phyloP scores from a whole-genome alignment of 805 yeast species.

The Metschnikowia koreensis region DNA sequence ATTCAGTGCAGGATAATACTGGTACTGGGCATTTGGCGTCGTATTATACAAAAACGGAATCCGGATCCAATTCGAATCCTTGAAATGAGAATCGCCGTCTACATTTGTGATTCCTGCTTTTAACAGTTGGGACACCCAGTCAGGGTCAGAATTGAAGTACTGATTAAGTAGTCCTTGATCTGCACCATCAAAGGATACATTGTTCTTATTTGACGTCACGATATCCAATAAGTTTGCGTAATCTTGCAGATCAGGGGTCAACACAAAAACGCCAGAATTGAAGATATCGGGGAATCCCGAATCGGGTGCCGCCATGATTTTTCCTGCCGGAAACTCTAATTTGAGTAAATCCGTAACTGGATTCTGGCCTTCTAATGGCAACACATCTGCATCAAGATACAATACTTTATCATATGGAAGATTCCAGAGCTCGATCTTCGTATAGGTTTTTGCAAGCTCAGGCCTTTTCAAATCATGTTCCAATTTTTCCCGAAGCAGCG shows the following conservation, averaged over 20 bases:
- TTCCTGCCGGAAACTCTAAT: constrained; percentile 15
- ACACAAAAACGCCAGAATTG: constrained; percentile 21
- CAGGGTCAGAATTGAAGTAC: constrained; percentile 51
- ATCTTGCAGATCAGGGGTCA: constrained; percentile 17
- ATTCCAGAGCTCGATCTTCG: constrained; percentile 20
- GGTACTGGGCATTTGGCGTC: constrained; percentile 62
- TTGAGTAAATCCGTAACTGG: constrained; percentile 28
- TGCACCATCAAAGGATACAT: constrained; percentile 72
- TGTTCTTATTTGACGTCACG: constrained; percentile 17
- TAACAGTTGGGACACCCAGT: constrained; percentile 32
- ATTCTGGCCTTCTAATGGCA: constrained; percentile 18
- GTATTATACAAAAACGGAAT: constrained; percentile 84
- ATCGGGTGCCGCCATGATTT: constrained; percentile 21
- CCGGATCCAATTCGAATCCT: constrained; percentile 53
- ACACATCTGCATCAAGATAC: constrained; percentile 21
- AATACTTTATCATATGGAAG: constrained; percentile 20
- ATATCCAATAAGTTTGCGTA: constrained; percentile 30
- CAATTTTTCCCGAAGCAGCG: constrained; percentile 27
- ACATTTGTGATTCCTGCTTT: constrained; percentile 4
- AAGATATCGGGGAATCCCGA: constrained; percentile 22
- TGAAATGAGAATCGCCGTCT: neutral
- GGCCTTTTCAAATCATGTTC: constrained; percentile 29
- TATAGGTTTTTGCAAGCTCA: constrained; percentile 19
- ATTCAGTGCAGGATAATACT: constrained; percentile 67
- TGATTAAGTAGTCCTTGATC: constrained; percentile 90